Evolutionary conservation across 345 rosid species (phyloP).

Genomic region (Eucalyptus cloeziana): DNA sequence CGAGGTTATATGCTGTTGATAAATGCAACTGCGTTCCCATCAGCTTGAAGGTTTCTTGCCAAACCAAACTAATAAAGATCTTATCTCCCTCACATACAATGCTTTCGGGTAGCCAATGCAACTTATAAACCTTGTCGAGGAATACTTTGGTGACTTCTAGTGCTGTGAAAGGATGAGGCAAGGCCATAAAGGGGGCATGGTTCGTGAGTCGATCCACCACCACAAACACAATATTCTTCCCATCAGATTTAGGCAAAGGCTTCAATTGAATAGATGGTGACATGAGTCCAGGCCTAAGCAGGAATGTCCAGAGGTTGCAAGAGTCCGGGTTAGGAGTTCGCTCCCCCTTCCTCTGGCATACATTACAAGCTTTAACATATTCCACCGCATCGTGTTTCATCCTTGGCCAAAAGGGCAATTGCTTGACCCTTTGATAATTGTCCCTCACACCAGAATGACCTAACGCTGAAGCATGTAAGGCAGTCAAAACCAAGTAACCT

Average conservation of each 20-base stretch:
- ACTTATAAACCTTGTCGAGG: neutral
- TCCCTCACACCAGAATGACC: neutral
- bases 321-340: neutral
- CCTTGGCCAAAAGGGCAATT: neutral
- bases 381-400: neutral
- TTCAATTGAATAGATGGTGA: neutral
- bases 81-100: neutral
- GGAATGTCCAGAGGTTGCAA: neutral
- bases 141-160: neutral
- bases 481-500: no score
- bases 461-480: neutral
- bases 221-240: neutral
- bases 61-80: neutral
- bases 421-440: neutral
- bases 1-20: neutral
- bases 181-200: neutral
- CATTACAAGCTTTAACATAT: neutral
- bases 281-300: neutral
- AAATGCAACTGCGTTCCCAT: neutral
- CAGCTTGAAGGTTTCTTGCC: neutral
- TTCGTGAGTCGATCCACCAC: neutral
- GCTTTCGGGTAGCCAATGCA: neutral
- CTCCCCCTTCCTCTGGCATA: neutral
- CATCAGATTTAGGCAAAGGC: neutral
- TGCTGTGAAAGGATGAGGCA: neutral